Base-by-base conservation (phyloP, 306 rosid genomes). In the Notholithocarpus densiflorus region DNA sequence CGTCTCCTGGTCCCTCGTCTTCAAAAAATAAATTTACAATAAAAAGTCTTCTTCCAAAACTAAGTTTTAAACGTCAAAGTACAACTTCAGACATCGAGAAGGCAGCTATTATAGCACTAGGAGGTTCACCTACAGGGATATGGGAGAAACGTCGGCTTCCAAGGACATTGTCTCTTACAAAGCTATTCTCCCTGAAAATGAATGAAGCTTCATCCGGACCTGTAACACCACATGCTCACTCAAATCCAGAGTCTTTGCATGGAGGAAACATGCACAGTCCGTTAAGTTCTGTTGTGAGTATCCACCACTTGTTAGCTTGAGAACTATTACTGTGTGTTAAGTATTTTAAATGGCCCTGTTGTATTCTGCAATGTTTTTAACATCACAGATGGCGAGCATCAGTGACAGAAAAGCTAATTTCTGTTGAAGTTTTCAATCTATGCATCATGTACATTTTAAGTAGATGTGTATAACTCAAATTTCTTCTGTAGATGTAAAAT, bases 91-190 rank as follows among this genome's bases (percentile, higher is more conserved):
- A 88, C 76, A 86, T 87, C 79, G 94, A 84, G 84, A 93, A 89
- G 32, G 90, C 89, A 45, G 90, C 89, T 6, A 81, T 86, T 54
- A 57, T 84, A 66, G 89, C 83, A 48, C 86, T 83, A 19, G 89
- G 81, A 72, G 90, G 84, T 64, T 83, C 90, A 48, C 82, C 78
- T 27, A 19, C 81, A 1, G 77, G 60, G 80, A 68, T 84, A 74
- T 80, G 71, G 26, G 90, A 87, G 74, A 91, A 79, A 81, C 85
- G 88, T 52, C 24, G 52, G 56, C 83, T 89, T 43, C 79, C 89
- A 45, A 87, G 95, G 86, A 86, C 94, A 64, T 14, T 85, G 66
- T 93, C 97, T n/a, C 82, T 90, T 37, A 76, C 88, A 48, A 88
- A 79, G 55, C 31, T 86, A 45, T 69, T 90, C 72, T 76, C 88